phyloP scores from a whole-genome alignment of 208 protist species.

The Wallacemonas sp. region DNA sequence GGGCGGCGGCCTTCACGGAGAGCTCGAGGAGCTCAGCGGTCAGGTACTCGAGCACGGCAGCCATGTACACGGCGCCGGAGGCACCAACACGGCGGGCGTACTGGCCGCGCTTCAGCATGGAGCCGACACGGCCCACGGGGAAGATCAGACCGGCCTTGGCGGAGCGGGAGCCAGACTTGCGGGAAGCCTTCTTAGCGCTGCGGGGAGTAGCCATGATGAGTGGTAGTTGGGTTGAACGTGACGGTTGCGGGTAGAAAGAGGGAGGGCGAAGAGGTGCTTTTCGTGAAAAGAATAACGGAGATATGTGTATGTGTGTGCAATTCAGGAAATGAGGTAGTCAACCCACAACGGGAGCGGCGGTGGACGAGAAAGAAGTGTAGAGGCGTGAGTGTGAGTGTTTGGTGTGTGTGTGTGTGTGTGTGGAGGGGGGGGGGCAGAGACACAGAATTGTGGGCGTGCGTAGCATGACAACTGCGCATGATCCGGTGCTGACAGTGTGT shows the following conservation, averaged over 20 bases:
- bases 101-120: constrained; percentile 94
- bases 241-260: not conserved
- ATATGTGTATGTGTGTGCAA: not conserved
- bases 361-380: not conserved
- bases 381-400: too few species aligned
- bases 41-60: constrained; percentile 99
- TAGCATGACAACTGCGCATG: too few species aligned
- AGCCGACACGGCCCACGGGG: constrained; percentile 98
- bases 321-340: not conserved
- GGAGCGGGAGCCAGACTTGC: constrained; percentile 88
- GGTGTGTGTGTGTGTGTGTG: too few species aligned
- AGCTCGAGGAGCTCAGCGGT: constrained; percentile 86
- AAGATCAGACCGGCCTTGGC: constrained; percentile 98
- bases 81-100: constrained; percentile 97
- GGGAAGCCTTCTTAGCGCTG: constrained; percentile 74
- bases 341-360: not conserved
- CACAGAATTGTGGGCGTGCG: too few species aligned
- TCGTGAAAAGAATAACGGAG: not conserved
- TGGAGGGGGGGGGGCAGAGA: too few species aligned
- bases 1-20: constrained; percentile 72
- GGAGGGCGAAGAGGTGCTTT: not conserved
- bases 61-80: constrained; percentile 98
- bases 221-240: not conserved
- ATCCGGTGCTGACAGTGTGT: too few species aligned
- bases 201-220: constrained; percentile 65